These are phyloP conservation scores for Kodamaea restingae DNA, from an alignment of 805 yeast species.

Conservation along the genomic window DNA sequence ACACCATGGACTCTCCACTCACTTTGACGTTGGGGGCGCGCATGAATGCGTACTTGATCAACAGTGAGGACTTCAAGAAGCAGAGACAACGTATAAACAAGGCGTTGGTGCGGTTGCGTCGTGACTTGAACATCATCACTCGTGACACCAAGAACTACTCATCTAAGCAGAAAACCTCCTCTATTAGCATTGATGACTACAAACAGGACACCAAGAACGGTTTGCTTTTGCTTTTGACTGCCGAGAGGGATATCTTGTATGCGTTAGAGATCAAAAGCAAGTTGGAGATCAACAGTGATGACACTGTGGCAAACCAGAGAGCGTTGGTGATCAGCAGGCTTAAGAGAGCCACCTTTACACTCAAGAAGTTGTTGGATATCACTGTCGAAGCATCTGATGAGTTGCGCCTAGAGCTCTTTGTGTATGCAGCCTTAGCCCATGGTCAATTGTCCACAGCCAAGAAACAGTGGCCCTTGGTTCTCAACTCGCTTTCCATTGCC, in stretches of 20 bases:
- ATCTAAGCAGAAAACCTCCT: slow-evolving; percentile 43
- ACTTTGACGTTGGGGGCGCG: slow-evolving; percentile 52
- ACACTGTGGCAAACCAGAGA: slow-evolving; percentile 36
- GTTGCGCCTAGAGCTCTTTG: slow-evolving; percentile 28
- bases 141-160: slow-evolving; percentile 63
- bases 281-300: slow-evolving; percentile 50
- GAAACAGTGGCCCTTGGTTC: slow-evolving; percentile 54
- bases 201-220: slow-evolving; percentile 50
- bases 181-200: slow-evolving; percentile 48
- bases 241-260: slow-evolving; percentile 72
- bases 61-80: slow-evolving; percentile 65
- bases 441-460: slow-evolving; percentile 51
- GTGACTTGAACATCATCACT: slow-evolving; percentile 56
- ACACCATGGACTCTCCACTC: slow-evolving; percentile 44
- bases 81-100: slow-evolving; percentile 63
- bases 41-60: slow-evolving; percentile 55
- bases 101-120: slow-evolving; percentile 61
- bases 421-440: slow-evolving; percentile 44
- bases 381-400: slow-evolving; percentile 32
- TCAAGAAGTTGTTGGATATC: slow-evolving; percentile 41
- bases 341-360: slow-evolving; percentile 53
- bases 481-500: slow-evolving; percentile 53
- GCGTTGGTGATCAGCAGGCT: slow-evolving; percentile 55
- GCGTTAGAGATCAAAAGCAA: slow-evolving; percentile 60
- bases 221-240: slow-evolving; percentile 55